These are phyloP conservation scores for Cryptococcus deneoformans DNA, from an alignment of 1,284 basidiomycete species.

Conservation along the genomic window DNA sequence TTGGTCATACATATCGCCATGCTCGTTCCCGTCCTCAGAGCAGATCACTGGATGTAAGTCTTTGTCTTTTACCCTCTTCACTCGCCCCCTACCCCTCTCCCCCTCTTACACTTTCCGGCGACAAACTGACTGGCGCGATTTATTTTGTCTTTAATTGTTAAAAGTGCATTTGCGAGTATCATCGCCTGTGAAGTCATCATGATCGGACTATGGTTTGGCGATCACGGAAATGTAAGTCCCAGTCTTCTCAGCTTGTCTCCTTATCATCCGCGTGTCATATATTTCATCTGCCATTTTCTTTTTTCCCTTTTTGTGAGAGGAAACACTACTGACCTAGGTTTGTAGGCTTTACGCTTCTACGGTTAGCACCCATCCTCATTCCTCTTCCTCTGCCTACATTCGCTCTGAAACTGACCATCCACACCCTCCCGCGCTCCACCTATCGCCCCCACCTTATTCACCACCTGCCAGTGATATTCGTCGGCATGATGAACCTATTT, in stretches of 20 bases:
- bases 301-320: neutral
- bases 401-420: too few species aligned
- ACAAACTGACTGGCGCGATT: neutral
- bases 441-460: too few species aligned
- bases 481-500: slow-evolving; percentile 47
- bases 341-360: slow-evolving; percentile 45
- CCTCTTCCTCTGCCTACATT: too few species aligned
- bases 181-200: slow-evolving; percentile 42
- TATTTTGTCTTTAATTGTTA: neutral
- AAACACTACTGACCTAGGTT: neutral
- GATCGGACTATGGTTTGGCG: slow-evolving; percentile 49
- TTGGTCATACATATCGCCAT: slow-evolving; percentile 47
- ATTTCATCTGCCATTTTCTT: too few species aligned
- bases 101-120: too few species aligned
- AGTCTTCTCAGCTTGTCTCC: neutral
- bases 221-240: slow-evolving; percentile 45
- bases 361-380: slow-evolving; percentile 17
- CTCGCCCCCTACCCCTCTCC: too few species aligned
- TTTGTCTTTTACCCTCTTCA: neutral
- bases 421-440: too few species aligned
- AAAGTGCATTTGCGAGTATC: slow-evolving; percentile 45
- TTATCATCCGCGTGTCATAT: too few species aligned
- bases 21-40: slow-evolving; percentile 41
- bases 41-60: slow-evolving; percentile 42
- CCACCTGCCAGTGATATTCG: slow-evolving; percentile 21